Base-by-base conservation (phyloP, 1,284 basidiomycete species). In the Apiotrichum laibachii region DNA sequence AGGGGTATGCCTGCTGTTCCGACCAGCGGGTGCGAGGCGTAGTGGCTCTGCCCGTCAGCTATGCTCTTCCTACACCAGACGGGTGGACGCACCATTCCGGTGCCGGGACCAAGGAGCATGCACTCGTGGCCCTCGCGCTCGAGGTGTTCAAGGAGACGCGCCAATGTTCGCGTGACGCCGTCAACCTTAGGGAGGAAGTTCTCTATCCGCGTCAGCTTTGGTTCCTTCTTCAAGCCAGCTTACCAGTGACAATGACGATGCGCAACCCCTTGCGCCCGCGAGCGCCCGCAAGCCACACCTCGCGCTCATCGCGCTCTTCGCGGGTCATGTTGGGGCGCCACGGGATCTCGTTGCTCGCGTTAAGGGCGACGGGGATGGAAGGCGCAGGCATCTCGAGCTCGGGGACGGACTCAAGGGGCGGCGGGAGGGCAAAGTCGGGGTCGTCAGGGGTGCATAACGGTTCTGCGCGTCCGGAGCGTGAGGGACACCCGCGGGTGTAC, bases 111-210 rank as follows among this genome's bases (percentile, higher is more conserved):
- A 3, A 83, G 73, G 1, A 84, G 79, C 59, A 84, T 76, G 39
- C 81, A 83, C 59, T 81, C 76, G 67, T 84, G 82, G 2, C 83
- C 83, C 64, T 83, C 80, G 11, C 74, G 70, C 67, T 81, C 77
- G 33, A 85, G 76, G 59, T 84, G 82, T 57, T 82, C 82, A 34
- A 85, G 76, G 9, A 85, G 72, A n/a, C 81, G 76, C 0, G 82
- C 82, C 6, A 85, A 72, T 0, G 83, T 84, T 22, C 83, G 74
- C 0, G 83, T 84, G 2, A 84, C 83, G 12, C 83, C 83, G 65
- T 84, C 83, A 39, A 84, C 75, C 59, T 83, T 83, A 16, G 82
- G 82, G 11, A 84, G 68, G 59, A 84, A 83, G 77, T 84, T 84
- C 63, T 84, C 83, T 76, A 71, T 53, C 39, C 6, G 1, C 1